A percentile compares a stretch with the other conserved stretches of the same genome.
phyloP scores from a whole-genome alignment of 2,329 filamentous ascomycete species.

The Aspergillus sp. region DNA sequence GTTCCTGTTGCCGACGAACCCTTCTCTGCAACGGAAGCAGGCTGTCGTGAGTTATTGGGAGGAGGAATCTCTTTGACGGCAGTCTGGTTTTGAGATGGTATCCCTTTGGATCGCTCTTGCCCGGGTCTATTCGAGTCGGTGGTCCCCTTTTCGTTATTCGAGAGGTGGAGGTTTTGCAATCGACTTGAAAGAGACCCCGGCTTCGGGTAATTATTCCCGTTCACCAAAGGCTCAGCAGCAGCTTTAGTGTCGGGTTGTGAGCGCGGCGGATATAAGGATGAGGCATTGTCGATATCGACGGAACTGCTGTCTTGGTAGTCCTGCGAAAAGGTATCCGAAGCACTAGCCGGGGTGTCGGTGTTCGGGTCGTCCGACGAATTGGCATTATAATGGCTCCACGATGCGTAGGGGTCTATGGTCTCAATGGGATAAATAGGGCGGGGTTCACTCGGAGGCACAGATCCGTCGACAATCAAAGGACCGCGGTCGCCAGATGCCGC shows the following conservation, averaged over 20 bases:
- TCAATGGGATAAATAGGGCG: conserved; percentile 27
- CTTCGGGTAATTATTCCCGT: conserved; percentile 22
- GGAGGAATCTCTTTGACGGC: conserved; percentile 24
- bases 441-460: conserved; percentile 32
- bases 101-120: conserved; percentile 17
- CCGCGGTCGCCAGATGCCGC: conserved; percentile 26
- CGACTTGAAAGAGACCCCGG: conserved; percentile 29
- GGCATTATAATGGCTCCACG: conserved; percentile 34
- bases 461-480: conserved; percentile 42
- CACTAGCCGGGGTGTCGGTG: conserved; percentile 30
- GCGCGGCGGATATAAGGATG: conserved; percentile 15
- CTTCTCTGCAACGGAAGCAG: conserved; percentile 10
- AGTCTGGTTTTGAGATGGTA: conserved; percentile 7
- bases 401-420: conserved; percentile 27
- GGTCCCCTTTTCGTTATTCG: conserved; percentile 23
- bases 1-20: conserved; percentile 23
- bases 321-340: conserved; percentile 32
- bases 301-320: conserved; percentile 30
- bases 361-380: conserved; percentile 30
- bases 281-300: conserved; percentile 27
- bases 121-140: conserved; percentile 18
- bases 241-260: conserved; percentile 8
- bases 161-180: conserved; percentile 31
- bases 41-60: conserved; percentile 5
- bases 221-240: conserved; percentile 10